Base-by-base conservation (phyloP, 1,284 basidiomycete genomes). In the Rhodotorula sp. region DNA sequence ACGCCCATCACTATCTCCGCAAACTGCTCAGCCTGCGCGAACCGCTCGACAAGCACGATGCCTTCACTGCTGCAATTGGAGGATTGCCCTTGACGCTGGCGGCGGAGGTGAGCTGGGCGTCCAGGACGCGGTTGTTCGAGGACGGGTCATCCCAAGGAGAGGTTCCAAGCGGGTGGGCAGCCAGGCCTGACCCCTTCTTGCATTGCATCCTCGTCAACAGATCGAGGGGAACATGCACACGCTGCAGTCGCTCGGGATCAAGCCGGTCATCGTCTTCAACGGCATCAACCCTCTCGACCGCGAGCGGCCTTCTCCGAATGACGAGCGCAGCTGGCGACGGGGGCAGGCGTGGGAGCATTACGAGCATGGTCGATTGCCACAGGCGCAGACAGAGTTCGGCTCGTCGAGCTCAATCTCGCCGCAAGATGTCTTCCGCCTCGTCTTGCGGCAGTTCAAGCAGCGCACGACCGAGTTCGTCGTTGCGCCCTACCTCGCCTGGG, bases 231-330 rank as follows among this genome's bases (percentile, higher is more conserved):
- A 99, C 84, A 84, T 99, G 59, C 90, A 94, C 59, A 84, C 86
- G 15, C 88, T 98, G 77, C 94, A 97, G 85, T 90, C 89, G 82
- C 84, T 90, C 56, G 90, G 90, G 82, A 84, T 90, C 59, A 97
- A 96, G 80, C 96, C 95, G 34, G 92, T 99, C 47, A 97, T 99
- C 79, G 92, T 99, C 60, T 96, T 99, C 81, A 88, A 91, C 53
- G 95, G 95, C 22, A 83, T 96, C 49, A 80, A 85, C 87, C 20
- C 88, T 85, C 78, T 88, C 87, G 76, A 73, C 56, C 58, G 63
- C 48, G 66, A 73, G 36, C 57, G 64, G 13, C 76, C 67, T 4
- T 63, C 62, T 9, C 49, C 56, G 30, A 64, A 71, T 51, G 67
- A 67, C 56, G 64, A 64, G 59, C 63, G 62, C 20, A 80, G 78